Evolutionary conservation across 176 grass and related monocot species (phyloP), one percentile per base, ranked within the genome.

Genomic region (Oryza officinalis): DNA sequence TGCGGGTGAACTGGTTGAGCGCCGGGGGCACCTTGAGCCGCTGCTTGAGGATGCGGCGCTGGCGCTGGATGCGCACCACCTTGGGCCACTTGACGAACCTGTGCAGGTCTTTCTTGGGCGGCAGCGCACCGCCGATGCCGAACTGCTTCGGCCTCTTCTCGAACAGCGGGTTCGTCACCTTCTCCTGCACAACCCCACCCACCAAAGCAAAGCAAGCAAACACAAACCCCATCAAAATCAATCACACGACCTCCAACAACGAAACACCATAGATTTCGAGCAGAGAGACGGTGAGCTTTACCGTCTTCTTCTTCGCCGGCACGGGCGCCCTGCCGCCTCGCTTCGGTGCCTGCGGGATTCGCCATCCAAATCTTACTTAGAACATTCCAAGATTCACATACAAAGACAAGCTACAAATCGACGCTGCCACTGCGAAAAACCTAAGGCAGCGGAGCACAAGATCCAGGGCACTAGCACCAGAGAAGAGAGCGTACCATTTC

Each of bases 111-210:
- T 89, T 94, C 92, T 94, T 97, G 22, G 94, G 94, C 60, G 94
- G 92, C 10, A 97, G 67, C 0, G 94, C 94, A 0, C 92, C 92
- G 22, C 92, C 94, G 70, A 97, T 94, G 2, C 91, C 94, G 32
- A 97, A 97, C 86, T 97, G 94, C 89, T 93, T 97, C 47, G 92
- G 92, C 81, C 90, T 92, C 88, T 94, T 97, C 92, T 97, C 94
- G 69, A 97, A 97, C 31, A 94, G 72, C 0, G 94, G 94, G 70
- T 97, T 97, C 72, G 71, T 38, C 1, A 97, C 92, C 40, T 89
- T 89, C 50, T 87, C 92, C 94, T 97, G 87, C 65, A 87, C 14
- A 12, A 46, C 12, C 44, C 44, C 8, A 8, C 61, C 44, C 28
- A 25, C 14, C 35, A 67, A 67, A 67, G 15, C 0, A 30, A 72